Percentiles rank a stretch among this genome's conserved stretches.
Evolutionary conservation across 2,329 filamentous ascomycete genomes (phyloP).

Genomic region (Tolypocladium endophyticum): DNA sequence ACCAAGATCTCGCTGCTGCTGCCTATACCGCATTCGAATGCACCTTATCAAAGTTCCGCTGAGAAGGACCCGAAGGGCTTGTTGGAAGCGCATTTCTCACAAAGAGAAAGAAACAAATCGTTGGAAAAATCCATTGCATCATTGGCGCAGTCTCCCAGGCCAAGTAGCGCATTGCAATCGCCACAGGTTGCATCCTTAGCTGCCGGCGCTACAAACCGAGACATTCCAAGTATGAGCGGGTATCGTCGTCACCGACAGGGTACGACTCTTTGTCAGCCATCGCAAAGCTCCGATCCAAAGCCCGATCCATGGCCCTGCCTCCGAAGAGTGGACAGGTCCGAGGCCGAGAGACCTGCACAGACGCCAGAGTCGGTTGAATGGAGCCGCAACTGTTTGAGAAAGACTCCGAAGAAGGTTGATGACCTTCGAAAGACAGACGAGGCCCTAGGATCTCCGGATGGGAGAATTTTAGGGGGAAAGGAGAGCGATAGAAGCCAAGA

Average conservation of each 20-base stretch:
- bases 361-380: background rate
- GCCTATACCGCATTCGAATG: background rate
- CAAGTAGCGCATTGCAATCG: background rate
- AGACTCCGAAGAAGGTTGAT: background rate
- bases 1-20: background rate
- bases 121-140: too few relatives aligned
- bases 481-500: background rate
- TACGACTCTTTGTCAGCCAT: slow-evolving; percentile 5
- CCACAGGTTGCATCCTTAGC: background rate
- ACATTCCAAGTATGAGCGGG: slow-evolving; percentile 5
- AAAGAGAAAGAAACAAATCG: background rate
- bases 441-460: background rate
- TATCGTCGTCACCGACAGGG: slow-evolving; percentile 5
- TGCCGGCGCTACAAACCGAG: background rate
- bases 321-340: background rate
- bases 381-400: slow-evolving; percentile 3
- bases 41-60: background rate
- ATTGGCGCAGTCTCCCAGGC: too few relatives aligned
- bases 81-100: background rate
- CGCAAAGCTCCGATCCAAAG: background rate
- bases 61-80: background rate
- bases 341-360: background rate
- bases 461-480: background rate
- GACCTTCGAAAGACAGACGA: background rate
- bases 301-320: slow-evolving; percentile 8